phyloP scores from a whole-genome alignment of 306 rosid genomes.

The Lagenaria siceraria region DNA sequence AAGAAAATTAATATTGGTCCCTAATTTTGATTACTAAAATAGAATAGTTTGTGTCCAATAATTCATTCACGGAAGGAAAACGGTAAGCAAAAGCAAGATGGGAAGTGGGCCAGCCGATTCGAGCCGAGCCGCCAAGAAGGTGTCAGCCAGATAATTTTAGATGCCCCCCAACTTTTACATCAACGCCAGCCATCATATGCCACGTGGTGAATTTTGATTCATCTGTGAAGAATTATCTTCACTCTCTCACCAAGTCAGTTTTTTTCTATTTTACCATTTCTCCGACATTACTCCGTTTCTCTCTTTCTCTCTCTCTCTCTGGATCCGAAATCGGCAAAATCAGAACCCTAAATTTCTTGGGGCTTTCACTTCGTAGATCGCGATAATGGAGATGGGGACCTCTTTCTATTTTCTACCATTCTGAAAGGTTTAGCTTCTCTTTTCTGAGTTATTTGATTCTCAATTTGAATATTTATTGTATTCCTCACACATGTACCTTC shows the following conservation, averaged over 20 bases:
- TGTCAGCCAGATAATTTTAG: slow-evolving; percentile 3
- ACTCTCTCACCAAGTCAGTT: not conserved
- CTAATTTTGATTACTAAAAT: too few species aligned
- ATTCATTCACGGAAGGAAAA: not conserved
- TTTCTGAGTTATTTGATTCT: not conserved
- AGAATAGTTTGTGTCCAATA: too few species aligned
- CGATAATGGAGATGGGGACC: slow-evolving; percentile 1
- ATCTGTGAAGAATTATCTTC: not conserved
- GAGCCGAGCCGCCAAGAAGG: not conserved
- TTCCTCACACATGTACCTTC: not conserved
- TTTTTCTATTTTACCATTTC: not conserved
- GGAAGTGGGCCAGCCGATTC: not conserved
- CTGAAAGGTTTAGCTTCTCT: not conserved
- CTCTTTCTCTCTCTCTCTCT: not conserved
- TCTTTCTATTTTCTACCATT: slow-evolving; percentile 10
- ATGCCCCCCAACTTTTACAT: not conserved
- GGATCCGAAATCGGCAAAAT: slow-evolving; percentile 16
- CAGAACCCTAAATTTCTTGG: slow-evolving; percentile 6
- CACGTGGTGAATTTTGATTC: not conserved
- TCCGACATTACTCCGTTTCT: not conserved
- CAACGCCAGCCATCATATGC: not conserved
- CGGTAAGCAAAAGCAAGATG: not conserved
- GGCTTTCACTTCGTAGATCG: slow-evolving; percentile 2
- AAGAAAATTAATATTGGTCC: too few species aligned
- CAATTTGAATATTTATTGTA: not conserved